phyloP scores from a whole-genome alignment of 179 eudicot genomes.

The Beta lomatogona region DNA sequence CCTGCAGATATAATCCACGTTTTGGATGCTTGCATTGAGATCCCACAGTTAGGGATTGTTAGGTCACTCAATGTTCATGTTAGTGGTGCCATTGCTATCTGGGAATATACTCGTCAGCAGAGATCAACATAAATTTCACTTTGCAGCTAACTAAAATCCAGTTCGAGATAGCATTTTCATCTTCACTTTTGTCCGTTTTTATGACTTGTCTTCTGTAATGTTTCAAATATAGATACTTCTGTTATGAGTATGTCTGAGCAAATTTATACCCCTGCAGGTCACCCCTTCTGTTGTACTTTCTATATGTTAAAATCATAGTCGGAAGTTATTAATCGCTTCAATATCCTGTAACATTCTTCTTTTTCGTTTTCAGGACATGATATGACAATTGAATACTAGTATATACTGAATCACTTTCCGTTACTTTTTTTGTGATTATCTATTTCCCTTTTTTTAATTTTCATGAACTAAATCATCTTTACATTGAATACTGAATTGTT shows the following conservation, averaged over 20 bases:
- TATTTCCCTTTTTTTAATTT: background rate
- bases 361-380: background rate
- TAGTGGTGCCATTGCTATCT: conserved; percentile 93
- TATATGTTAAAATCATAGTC: background rate
- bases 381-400: background rate
- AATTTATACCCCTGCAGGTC: background rate
- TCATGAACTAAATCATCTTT: background rate
- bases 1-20: conserved; percentile 93
- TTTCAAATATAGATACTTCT: background rate
- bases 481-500: background rate
- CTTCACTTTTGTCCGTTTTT: background rate
- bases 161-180: conserved; percentile 8
- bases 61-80: conserved; percentile 99
- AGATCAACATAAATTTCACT: conserved; percentile 42
- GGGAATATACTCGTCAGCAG: conserved; percentile 99
- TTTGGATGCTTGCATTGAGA: conserved; percentile 91
- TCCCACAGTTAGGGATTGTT: conserved; percentile 93
- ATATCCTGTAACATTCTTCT: background rate
- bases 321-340: background rate
- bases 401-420: background rate
- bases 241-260: background rate
- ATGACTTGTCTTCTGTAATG: background rate
- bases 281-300: background rate
- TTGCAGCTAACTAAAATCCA: conserved; percentile 1
- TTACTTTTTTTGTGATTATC: background rate